Evolutionary conservation across 2,329 filamentous ascomycete species (phyloP).

Genomic region (Arthrobotrys iridis): DNA sequence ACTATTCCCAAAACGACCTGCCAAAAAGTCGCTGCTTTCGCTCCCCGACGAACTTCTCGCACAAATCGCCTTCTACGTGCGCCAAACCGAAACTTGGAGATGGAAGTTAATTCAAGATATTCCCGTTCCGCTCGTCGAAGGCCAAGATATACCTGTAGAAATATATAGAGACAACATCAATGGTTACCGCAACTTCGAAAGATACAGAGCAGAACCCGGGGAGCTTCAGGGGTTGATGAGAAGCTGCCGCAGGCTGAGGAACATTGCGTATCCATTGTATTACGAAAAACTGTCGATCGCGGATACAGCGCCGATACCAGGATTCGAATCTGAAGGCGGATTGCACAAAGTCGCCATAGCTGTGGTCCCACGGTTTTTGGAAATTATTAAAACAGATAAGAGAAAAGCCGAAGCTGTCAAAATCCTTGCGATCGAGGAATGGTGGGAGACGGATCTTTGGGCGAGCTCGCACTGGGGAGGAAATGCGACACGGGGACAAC

Average conservation of each 20-base stretch:
- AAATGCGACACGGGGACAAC: slow-evolving; percentile 5
- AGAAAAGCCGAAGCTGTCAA: slow-evolving; percentile 13
- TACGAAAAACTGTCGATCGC: slow-evolving; percentile 20
- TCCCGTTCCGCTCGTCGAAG: not conserved
- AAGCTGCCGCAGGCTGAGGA: slow-evolving; percentile 8
- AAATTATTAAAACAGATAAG: slow-evolving; percentile 22
- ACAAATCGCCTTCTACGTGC: slow-evolving; percentile 31
- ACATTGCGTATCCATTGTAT: slow-evolving; percentile 29
- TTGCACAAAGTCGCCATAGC: not conserved
- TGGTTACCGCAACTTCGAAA: not conserved
- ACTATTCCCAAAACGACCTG: not conserved
- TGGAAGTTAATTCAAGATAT: not conserved
- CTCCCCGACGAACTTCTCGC: slow-evolving; percentile 35
- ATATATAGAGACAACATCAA: not conserved
- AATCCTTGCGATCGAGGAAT: slow-evolving; percentile 10
- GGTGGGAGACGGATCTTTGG: slow-evolving; percentile 17
- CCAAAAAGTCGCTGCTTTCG: slow-evolving; percentile 28
- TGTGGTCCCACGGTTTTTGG: slow-evolving; percentile 17
- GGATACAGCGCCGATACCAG: not conserved
- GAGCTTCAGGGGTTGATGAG: slow-evolving; percentile 23
- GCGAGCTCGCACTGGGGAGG: slow-evolving; percentile 3
- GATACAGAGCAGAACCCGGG: not conserved
- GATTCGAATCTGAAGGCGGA: not conserved
- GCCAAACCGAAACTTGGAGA: slow-evolving; percentile 12
- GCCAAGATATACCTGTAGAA: not conserved